phyloP scores from a whole-genome alignment of 768 basidiomycete genomes.

The Dictyophora rubrovolvata region DNA sequence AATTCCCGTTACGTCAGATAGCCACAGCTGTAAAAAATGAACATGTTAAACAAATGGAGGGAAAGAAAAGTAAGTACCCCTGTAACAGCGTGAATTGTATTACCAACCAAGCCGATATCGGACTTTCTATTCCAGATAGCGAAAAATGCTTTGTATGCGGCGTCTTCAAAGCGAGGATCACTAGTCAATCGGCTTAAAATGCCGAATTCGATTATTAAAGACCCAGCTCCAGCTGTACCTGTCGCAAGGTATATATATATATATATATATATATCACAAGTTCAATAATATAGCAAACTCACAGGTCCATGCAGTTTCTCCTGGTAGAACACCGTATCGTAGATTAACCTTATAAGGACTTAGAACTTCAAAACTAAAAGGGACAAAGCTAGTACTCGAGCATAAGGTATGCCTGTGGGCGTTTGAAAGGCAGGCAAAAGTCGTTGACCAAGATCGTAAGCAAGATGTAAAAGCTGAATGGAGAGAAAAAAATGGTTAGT shows the following conservation, averaged over 20 bases:
- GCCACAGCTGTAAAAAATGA: conserved; percentile 11
- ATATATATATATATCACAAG: background rate
- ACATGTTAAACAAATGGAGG: conserved; percentile 8
- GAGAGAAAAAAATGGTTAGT: background rate
- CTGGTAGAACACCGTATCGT: conserved; percentile 61
- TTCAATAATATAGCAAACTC: conserved; percentile 21
- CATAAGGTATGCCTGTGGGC: conserved; percentile 84
- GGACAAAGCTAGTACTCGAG: conserved; percentile 46
- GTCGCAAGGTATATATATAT: conserved; percentile 4
- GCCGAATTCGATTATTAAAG: conserved; percentile 89
- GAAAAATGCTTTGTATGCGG: conserved; percentile 83
- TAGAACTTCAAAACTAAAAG: conserved; percentile 4
- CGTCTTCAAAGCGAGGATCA: conserved; percentile 82
- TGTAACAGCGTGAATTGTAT: conserved; percentile 71
- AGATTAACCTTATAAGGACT: conserved; percentile 60
- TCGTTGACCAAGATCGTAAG: conserved; percentile 77
- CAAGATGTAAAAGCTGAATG: conserved; percentile 50
- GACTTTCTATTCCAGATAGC: conserved; percentile 90
- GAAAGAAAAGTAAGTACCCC: conserved; percentile 43
- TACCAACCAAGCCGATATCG: conserved; percentile 76
- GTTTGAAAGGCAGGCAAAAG: conserved; percentile 88
- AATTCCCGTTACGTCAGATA: conserved; percentile 61
- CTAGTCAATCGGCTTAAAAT: conserved; percentile 85
- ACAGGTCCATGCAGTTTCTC: conserved; percentile 83
- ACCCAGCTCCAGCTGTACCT: conserved; percentile 91